Base-by-base conservation (phyloP, 495 filamentous ascomycete genomes). In the Podospora anserina region DNA sequence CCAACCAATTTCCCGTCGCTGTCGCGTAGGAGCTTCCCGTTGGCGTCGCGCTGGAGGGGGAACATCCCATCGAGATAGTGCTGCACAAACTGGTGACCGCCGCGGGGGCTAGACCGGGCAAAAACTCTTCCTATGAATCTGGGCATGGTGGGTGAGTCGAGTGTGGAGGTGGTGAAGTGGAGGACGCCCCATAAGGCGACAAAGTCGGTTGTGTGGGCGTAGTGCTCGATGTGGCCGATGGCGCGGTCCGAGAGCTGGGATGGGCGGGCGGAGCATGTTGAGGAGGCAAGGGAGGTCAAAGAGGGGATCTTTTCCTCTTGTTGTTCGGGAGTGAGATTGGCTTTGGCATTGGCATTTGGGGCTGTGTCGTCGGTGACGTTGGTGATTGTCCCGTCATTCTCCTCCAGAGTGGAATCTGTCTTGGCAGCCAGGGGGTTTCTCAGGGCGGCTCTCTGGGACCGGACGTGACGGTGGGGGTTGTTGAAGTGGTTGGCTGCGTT, bases 41-140 rank as follows among this genome's bases (percentile, higher is more conserved):
- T 76, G 2, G 69, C 62, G 20, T 81, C 72, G 0, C 74, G 72
- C 9, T 73, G 71, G 3, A 88, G 76, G 0, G 86, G 85, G 70
- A 97, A 97, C 89, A 96, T 94, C n/a, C 76, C 79, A 65, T 90
- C 87, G 0, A 96, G 79, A 62, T 95, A 97, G 73, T 97, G 93
- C 80, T 92, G 89, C 64, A 86, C 88, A 66, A 97, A 83, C 68
- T 91, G 81, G 74, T 97, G 93, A 0, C 93, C 93, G 4, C 83
- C 80, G 1, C 84, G 78, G 18, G 75, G 73, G 0, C 84, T 87
- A 3, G 81, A 80, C 1, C 88, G 84, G n/a, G 86, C 82, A 67
- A 96, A 96, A 0, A 96, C 82, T 16, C 87, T 86, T 1, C 93
- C 93, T 74, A 91, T 86, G 77, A 90, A 97, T 23, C 91, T 84